These are phyloP conservation scores for Ceriops decandra DNA, from an alignment of 345 rosid genomes.

Conservation along the genomic window DNA sequence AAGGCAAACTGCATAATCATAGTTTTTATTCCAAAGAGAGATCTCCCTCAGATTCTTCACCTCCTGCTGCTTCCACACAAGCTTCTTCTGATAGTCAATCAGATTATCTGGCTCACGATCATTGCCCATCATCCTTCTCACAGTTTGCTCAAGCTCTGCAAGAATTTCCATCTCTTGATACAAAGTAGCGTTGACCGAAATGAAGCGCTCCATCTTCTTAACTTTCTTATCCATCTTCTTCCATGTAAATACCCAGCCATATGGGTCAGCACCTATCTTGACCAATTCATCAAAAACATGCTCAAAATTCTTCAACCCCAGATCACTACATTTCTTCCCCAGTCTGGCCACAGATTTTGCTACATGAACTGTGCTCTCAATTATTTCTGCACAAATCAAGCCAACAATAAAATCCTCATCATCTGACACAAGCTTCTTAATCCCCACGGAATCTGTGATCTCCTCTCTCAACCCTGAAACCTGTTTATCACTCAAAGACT, in stretches of 20 bases:
- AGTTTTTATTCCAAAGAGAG: constrained; percentile 85
- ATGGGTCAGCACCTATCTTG: constrained; percentile 55
- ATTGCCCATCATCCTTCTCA: constrained; percentile 59
- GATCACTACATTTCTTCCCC: constrained; percentile 64
- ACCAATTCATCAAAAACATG: constrained; percentile 50
- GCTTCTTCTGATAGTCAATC: constrained; percentile 66
- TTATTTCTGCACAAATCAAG: constrained; percentile 63
- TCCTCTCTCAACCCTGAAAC: constrained; percentile 67
- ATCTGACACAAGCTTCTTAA: constrained; percentile 77
- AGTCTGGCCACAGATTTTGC: constrained; percentile 76
- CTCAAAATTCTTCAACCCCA: constrained; percentile 59
- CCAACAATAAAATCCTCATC: constrained; percentile 63
- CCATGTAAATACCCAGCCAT: constrained; percentile 61
- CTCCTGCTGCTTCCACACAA: constrained; percentile 78
- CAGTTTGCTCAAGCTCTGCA: constrained; percentile 68
- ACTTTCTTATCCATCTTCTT: constrained; percentile 84
- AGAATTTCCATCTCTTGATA: constrained; percentile 94
- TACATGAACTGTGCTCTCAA: constrained; percentile 54
- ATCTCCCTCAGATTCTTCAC: constrained; percentile 64
- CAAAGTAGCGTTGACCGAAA: constrained; percentile 61
- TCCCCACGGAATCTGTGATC: constrained; percentile 55
- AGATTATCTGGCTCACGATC: constrained; percentile 56
- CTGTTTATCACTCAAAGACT: constrained; percentile 79
- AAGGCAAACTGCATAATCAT: constrained; percentile 66
- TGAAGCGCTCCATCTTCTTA: constrained; percentile 80